phyloP scores from a whole-genome alignment of 805 yeast genomes.

The Starmerella lactis-condensi region DNA sequence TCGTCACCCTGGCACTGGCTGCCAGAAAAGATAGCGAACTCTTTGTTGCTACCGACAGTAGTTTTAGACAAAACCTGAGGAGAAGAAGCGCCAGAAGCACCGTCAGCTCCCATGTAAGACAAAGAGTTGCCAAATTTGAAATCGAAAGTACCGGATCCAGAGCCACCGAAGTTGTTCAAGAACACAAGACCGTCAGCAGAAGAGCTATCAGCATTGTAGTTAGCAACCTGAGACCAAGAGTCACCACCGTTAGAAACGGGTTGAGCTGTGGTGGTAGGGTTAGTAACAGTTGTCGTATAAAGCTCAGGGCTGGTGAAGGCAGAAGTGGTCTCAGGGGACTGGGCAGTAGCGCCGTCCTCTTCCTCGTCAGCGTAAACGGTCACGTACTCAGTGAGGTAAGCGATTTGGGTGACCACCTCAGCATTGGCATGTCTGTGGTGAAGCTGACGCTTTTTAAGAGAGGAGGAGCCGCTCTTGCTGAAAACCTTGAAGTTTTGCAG shows the following conservation, averaged over 20 bases:
- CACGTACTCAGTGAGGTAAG: conserved; percentile 36
- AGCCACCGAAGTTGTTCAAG: conserved; percentile 67
- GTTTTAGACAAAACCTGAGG: conserved; percentile 53
- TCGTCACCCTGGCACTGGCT: conserved; percentile 25
- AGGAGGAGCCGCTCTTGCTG: conserved; percentile 34
- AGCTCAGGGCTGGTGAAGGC: conserved; percentile 1
- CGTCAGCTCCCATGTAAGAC: conserved; percentile 65
- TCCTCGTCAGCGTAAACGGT: conserved; percentile 17
- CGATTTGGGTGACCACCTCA: conserved; percentile 55
- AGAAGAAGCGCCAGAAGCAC: conserved; percentile 49
- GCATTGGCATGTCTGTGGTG: conserved; percentile 30
- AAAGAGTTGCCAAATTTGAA: conserved; percentile 78
- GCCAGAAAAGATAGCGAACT: conserved; percentile 62
- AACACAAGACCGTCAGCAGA: conserved; percentile 54
- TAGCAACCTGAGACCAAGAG: conserved; percentile 61
- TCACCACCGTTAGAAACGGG: conserved; percentile 19
- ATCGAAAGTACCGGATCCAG: conserved; percentile 79
- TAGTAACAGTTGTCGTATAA: conserved; percentile 13
- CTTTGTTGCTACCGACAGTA: conserved; percentile 52
- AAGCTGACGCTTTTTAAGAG: conserved; percentile 31
- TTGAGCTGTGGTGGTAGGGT: conserved; percentile 17
- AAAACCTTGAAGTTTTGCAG: conserved; percentile 79
- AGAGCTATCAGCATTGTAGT: conserved; percentile 49
- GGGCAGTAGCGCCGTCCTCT: conserved; percentile 2
- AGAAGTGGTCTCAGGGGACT: neutral